Percentiles rank a stretch among this genome's conserved stretches.
phyloP scores from a whole-genome alignment of 805 yeast species.

The Starmerella floris region DNA sequence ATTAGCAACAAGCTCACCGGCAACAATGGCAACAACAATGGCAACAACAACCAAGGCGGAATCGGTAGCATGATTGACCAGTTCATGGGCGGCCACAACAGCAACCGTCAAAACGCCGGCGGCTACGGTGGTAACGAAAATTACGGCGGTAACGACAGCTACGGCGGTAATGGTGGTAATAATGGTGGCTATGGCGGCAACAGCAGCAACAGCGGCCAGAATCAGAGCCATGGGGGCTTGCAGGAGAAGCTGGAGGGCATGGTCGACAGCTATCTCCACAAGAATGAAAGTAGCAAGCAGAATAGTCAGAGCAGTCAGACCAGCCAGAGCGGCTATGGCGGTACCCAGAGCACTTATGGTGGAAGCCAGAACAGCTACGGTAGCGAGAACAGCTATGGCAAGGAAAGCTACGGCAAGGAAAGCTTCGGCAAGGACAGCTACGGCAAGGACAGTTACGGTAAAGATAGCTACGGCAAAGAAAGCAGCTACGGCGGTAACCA shows the following conservation, averaged over 20 bases:
- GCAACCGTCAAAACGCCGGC: background rate
- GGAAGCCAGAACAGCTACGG: conserved; percentile 2
- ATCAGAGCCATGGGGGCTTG: conserved; percentile 1
- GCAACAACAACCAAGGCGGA: conserved; percentile 7
- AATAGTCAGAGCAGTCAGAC: conserved; percentile 3
- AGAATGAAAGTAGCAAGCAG: conserved; percentile 1
- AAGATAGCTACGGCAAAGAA: background rate
- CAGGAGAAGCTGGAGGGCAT: conserved; percentile 6
- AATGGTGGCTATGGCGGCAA: conserved; percentile 6
- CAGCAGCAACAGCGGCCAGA: conserved; percentile 1
- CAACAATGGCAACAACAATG: background rate
- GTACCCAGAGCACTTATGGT: conserved; percentile 3
- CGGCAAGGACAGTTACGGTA: background rate
- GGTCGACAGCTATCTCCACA: conserved; percentile 11
- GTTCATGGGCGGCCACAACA: background rate
- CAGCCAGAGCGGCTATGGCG: conserved; percentile 10
- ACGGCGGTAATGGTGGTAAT: conserved; percentile 4
- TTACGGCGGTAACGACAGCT: conserved; percentile 6
- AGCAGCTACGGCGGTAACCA: conserved; percentile 1
- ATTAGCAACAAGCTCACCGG: background rate
- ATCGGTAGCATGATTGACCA: conserved; percentile 7
- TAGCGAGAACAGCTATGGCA: background rate
- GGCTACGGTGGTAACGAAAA: conserved; percentile 3
- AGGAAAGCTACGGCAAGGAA: background rate
- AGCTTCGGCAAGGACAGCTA: background rate